A percentile compares a stretch with the other conserved stretches of the same genome.
Conservation (phyloP, 176 grass and related monocot genomes). For the Tillandsia fasciculata region DNA sequence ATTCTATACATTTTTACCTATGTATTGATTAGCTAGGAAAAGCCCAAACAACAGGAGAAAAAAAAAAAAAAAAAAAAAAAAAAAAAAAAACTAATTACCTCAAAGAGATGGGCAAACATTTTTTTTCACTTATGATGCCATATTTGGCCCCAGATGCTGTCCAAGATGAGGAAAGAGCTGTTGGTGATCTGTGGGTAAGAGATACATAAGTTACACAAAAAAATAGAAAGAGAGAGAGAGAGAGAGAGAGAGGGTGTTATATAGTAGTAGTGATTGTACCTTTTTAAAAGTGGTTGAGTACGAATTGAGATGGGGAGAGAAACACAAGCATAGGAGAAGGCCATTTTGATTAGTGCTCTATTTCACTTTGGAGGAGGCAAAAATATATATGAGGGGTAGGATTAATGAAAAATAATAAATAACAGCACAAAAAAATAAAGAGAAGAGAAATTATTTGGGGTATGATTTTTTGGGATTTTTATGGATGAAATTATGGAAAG, state of each 20-base stretch:
- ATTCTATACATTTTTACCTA: not conserved
- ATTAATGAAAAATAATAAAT: not conserved
- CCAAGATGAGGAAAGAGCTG: not conserved
- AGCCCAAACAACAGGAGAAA: too few relatives aligned
- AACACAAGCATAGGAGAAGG: not conserved
- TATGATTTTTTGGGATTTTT: not conserved
- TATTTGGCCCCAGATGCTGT: not conserved
- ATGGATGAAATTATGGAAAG: not conserved
- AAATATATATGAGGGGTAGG: not conserved
- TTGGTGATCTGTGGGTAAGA: not conserved
- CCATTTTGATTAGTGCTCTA: not conserved
- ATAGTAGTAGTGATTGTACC: not conserved
- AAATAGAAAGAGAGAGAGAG: not conserved
- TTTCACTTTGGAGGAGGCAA: not conserved
- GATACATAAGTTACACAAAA: not conserved
- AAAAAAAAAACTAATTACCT: not conserved
- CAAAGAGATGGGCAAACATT: not conserved
- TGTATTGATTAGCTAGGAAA: too few relatives aligned
- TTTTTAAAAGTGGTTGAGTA: conserved; percentile 1
- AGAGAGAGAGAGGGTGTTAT: not conserved
- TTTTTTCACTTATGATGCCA: not conserved
- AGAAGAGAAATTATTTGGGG: not conserved
- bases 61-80: too few relatives aligned
- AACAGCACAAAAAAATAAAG: too few relatives aligned
- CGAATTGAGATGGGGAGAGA: conserved; percentile 13